Conservation (phyloP, 805 yeast genomes). For the Wickerhamomyces alni region DNA sequence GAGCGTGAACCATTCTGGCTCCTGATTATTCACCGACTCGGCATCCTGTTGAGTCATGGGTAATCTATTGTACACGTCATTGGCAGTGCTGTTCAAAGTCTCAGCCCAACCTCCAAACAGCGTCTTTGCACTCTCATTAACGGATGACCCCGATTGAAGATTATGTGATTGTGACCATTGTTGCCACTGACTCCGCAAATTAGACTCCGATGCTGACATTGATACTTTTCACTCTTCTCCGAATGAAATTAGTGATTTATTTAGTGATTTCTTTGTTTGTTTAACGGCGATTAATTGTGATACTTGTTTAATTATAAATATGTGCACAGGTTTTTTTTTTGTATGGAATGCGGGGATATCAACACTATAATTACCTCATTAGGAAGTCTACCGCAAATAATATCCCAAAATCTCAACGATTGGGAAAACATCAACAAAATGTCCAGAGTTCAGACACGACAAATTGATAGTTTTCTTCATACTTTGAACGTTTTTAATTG, state of each 20-base stretch:
- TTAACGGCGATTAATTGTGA: too few relatives aligned
- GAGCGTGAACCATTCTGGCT: constrained; percentile 71
- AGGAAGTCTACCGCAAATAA: constrained; percentile 4
- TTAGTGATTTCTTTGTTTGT: not conserved
- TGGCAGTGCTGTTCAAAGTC: constrained; percentile 33
- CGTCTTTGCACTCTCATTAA: constrained; percentile 30
- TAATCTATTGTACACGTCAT: constrained; percentile 55
- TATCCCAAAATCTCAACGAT: not conserved
- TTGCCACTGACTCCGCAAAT: constrained; percentile 33
- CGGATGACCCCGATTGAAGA: constrained; percentile 18
- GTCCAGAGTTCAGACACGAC: too few relatives aligned
- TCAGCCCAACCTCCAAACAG: constrained; percentile 34
- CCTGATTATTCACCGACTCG: constrained; percentile 36
- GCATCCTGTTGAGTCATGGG: constrained; percentile 57
- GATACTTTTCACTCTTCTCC: not conserved
- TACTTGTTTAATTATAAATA: too few relatives aligned
- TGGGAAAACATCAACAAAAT: not conserved
- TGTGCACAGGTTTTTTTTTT: too few relatives aligned
- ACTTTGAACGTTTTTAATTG: too few relatives aligned
- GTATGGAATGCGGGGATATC: too few relatives aligned
- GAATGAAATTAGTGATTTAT: too few relatives aligned
- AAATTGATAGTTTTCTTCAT: too few relatives aligned
- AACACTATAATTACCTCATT: constrained; percentile 1
- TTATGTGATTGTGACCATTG: constrained; percentile 30
- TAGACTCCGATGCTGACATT: constrained; percentile 13